phyloP scores from a whole-genome alignment of 1,139 yeast species.

The Arxiozyma bovina region DNA sequence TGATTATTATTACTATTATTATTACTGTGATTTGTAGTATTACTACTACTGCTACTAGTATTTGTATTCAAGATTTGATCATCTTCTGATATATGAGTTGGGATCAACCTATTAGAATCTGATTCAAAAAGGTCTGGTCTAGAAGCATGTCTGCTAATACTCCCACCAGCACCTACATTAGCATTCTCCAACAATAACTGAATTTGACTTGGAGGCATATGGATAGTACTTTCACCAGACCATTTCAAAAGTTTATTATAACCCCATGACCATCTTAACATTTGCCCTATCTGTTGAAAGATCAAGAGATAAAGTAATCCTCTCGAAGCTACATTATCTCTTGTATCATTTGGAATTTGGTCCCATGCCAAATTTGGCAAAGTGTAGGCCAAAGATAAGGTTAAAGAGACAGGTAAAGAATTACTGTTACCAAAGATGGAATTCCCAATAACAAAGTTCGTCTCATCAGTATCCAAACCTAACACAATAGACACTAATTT shows the following conservation, averaged over 20 bases:
- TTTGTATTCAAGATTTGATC: neutral
- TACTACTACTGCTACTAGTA: no score
- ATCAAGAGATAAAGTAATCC: constrained; percentile 63
- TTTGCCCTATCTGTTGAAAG: constrained; percentile 72
- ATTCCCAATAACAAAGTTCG: constrained; percentile 73
- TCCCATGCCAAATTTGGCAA: constrained; percentile 69
- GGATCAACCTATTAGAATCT: neutral
- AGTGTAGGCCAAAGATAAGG: constrained; percentile 60
- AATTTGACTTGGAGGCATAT: constrained; percentile 26
- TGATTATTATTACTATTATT: neutral
- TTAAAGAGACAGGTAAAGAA: constrained; percentile 66
- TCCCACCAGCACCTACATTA: constrained; percentile 2
- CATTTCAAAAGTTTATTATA: constrained; percentile 53
- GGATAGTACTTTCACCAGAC: constrained; percentile 30
- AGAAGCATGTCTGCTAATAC: neutral
- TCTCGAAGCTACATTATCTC: constrained; percentile 63
- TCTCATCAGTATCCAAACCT: constrained; percentile 50
- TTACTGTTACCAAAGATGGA: constrained; percentile 77
- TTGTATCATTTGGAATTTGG: constrained; percentile 51
- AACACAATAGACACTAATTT: constrained; percentile 39
- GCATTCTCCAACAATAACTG: constrained; percentile 13
- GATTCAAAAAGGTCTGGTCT: neutral
- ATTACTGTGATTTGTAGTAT: no score
- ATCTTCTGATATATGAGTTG: neutral
- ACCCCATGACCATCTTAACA: constrained; percentile 79